A percentile compares a stretch with the other conserved stretches of the same genome.
Evolutionary conservation across 495 filamentous ascomycete species (phyloP).

Genomic region (Darksidea phi): DNA sequence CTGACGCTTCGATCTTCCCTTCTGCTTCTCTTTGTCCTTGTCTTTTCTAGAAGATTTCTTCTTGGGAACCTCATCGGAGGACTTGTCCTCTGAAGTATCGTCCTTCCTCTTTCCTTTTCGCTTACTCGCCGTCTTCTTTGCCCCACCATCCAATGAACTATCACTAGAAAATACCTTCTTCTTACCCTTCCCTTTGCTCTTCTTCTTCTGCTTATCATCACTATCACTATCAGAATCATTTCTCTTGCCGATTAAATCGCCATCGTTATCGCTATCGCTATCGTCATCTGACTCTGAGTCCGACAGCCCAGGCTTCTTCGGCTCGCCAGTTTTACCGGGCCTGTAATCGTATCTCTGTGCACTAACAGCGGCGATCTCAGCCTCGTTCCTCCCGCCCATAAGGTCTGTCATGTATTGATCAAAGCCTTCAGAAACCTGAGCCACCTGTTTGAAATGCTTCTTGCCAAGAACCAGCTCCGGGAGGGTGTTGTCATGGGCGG

Average conservation of each 20-base stretch:
- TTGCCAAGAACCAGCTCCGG: neutral
- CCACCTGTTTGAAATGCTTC: constrained; percentile 4
- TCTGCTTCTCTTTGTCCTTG: no score
- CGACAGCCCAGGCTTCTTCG: neutral
- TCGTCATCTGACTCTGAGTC: neutral
- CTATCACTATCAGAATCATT: neutral
- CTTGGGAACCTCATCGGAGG: no score
- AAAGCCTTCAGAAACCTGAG: neutral
- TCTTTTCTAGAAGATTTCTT: no score
- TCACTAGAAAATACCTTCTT: no score
- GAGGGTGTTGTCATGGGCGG: no score
- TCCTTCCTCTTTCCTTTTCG: no score
- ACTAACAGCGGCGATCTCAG: neutral
- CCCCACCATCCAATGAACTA: no score
- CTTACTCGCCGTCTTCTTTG: no score
- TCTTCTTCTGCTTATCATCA: neutral
- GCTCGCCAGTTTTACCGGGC: neutral
- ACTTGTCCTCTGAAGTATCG: no score
- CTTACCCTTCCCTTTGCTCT: neutral
- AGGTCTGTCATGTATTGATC: neutral
- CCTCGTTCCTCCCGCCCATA: neutral
- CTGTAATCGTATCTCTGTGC: neutral
- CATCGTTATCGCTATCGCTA: neutral
- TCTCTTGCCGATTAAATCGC: neutral
- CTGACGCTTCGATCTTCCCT: no score